Conservation (phyloP, 192 early-diverging fungal species). For the Ramicandelaber brevisporus region DNA sequence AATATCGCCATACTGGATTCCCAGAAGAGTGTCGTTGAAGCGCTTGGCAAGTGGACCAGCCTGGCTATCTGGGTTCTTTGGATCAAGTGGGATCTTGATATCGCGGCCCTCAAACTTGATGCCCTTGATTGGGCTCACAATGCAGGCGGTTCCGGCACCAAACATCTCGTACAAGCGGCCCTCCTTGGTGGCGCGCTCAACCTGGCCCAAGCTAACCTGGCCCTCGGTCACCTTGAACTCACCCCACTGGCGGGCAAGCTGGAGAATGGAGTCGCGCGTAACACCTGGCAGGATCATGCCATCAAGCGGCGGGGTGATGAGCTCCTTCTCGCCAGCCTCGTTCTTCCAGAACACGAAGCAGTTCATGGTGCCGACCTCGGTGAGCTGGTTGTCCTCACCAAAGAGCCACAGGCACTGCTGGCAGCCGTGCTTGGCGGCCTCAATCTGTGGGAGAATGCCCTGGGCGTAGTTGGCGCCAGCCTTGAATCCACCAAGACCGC, state of each 20-base stretch:
- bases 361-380: slow-evolving; percentile 97
- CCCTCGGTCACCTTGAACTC: slow-evolving; percentile 73
- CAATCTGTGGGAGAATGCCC: slow-evolving; percentile 39
- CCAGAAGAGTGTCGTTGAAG: slow-evolving; percentile 64
- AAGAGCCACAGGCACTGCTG: slow-evolving; percentile 92
- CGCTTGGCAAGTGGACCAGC: slow-evolving; percentile 65
- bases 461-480: slow-evolving; percentile 41
- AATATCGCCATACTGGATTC: slow-evolving; percentile 82
- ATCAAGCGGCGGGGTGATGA: slow-evolving; percentile 76
- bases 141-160: slow-evolving; percentile 86
- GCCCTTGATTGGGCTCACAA: slow-evolving; percentile 75
- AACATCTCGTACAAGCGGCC: slow-evolving; percentile 77
- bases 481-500: slow-evolving; percentile 83
- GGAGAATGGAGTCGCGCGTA: slow-evolving; percentile 77
- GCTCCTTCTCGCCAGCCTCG: slow-evolving; percentile 52
- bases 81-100: slow-evolving; percentile 67
- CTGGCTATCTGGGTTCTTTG: slow-evolving; percentile 39
- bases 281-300: slow-evolving; percentile 90
- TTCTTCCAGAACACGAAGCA: slow-evolving; percentile 76
- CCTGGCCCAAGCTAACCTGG: slow-evolving; percentile 52
- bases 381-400: slow-evolving; percentile 59
- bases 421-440: slow-evolving; percentile 68
- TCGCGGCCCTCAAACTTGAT: slow-evolving; percentile 59
- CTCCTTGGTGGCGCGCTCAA: slow-evolving; percentile 47
- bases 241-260: slow-evolving; percentile 49